phyloP scores from a whole-genome alignment of 148 eudicot genomes.

The Vaccinium darrowii region DNA sequence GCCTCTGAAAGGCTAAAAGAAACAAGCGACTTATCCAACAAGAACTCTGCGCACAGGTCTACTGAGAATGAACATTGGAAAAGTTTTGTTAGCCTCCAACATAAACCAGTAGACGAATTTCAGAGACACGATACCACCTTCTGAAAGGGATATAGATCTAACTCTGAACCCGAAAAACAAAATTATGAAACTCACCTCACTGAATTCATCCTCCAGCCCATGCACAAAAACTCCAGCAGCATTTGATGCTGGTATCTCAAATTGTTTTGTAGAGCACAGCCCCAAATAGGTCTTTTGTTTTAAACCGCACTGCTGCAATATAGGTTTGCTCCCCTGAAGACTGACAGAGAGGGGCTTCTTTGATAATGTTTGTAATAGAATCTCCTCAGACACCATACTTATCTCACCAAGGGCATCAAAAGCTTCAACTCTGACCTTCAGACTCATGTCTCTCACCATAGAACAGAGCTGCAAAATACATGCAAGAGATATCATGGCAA shows the following conservation, averaged over 20 bases:
- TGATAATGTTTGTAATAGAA: constrained; percentile 67
- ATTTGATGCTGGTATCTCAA: constrained; percentile 41
- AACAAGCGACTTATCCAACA: background rate
- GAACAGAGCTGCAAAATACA: constrained; percentile 62
- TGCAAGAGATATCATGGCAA: background rate
- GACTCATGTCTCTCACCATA: constrained; percentile 85
- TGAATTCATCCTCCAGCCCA: constrained; percentile 92
- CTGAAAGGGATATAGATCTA: constrained; percentile 3
- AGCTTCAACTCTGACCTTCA: constrained; percentile 68
- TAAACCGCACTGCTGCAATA: background rate
- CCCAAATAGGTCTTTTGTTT: constrained; percentile 41
- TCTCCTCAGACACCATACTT: constrained; percentile 54
- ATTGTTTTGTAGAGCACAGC: constrained; percentile 32
- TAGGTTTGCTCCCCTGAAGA: background rate
- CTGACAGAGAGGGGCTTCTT: constrained; percentile 48
- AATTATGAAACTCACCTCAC: constrained; percentile 46
- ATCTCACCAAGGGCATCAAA: constrained; percentile 70
- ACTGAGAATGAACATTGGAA: background rate
- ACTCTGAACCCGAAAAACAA: background rate
- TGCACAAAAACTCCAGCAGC: constrained; percentile 84
- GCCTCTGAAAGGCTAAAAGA: constrained; percentile 7
- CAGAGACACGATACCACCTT: background rate
- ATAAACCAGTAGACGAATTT: background rate
- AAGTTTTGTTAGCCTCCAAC: background rate
- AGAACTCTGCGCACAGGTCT: background rate